A percentile compares a stretch with the other conserved stretches of the same genome.
phyloP scores from a whole-genome alignment of 352 stramenopile species.

The Phytopythium ostracodes region DNA sequence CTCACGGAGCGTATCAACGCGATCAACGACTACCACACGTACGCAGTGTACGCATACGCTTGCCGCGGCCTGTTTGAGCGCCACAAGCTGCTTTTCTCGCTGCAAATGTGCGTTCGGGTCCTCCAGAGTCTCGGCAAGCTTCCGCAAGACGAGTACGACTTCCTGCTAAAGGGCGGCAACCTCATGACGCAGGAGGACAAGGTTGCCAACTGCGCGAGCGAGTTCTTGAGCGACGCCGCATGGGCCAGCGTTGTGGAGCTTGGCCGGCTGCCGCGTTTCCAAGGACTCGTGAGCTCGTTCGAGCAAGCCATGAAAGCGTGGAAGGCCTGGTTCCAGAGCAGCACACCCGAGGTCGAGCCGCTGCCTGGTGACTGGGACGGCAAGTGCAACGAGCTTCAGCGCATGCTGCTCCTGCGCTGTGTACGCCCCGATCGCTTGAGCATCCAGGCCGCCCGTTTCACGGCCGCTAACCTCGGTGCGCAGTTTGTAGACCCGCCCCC shows the following conservation, averaged over 20 bases:
- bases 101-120: constrained; percentile 93
- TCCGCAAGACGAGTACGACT: constrained; percentile 92
- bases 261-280: constrained; percentile 86
- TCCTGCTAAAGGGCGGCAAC: constrained; percentile 90
- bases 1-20: constrained; percentile 85
- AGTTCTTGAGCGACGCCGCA: constrained; percentile 78
- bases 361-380: constrained; percentile 92
- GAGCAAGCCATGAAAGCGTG: constrained; percentile 82
- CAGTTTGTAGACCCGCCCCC: constrained; percentile 92
- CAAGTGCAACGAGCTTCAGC: constrained; percentile 92
- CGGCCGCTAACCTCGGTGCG: constrained; percentile 86
- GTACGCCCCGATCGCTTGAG: constrained; percentile 91
- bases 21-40: constrained; percentile 96
- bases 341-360: constrained; percentile 87
- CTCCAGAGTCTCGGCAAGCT: constrained; percentile 91
- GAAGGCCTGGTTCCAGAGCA: constrained; percentile 84
- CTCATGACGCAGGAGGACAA: constrained; percentile 57
- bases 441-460: constrained; percentile 90
- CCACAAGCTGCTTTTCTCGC: constrained; percentile 95
- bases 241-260: constrained; percentile 93
- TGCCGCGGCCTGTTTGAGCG: constrained; percentile 94
- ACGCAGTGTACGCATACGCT: constrained; percentile 93
- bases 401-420: constrained; percentile 91
- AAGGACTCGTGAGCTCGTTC: constrained; percentile 88
- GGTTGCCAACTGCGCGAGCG: constrained; percentile 78